phyloP scores from a whole-genome alignment of 1,284 basidiomycete genomes.

The Ustilago tritici region DNA sequence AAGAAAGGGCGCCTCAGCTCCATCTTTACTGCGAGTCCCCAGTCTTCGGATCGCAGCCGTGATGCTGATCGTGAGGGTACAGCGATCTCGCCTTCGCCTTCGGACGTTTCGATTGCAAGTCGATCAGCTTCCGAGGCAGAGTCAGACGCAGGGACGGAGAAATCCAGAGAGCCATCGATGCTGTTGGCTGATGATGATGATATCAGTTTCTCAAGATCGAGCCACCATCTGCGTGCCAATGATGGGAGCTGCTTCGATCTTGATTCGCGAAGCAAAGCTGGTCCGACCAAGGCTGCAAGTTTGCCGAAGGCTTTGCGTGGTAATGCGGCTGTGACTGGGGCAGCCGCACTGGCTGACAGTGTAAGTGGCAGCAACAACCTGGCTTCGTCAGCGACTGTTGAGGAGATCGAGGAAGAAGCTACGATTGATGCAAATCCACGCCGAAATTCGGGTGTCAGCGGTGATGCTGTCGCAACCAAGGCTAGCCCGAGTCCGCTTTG shows the following conservation, averaged over 20 bases:
- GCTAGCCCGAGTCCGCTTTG: constrained; percentile 6
- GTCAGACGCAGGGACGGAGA: constrained; percentile 15
- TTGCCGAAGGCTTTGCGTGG: not conserved
- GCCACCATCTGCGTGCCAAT: constrained; percentile 41
- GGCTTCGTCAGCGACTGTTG: not conserved
- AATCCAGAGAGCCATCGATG: constrained; percentile 55
- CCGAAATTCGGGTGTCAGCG: not conserved
- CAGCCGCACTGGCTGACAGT: not conserved
- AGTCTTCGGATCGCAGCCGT: constrained; percentile 16
- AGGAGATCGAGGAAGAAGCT: constrained; percentile 15
- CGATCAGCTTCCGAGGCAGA: constrained; percentile 15
- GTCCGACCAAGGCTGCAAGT: constrained; percentile 25
- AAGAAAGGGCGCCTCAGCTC: constrained; percentile 34
- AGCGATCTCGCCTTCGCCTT: constrained; percentile 23
- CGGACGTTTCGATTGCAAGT: constrained; percentile 19
- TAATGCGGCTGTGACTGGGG: not conserved
- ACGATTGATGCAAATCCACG: constrained; percentile 19
- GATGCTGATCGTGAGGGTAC: not conserved
- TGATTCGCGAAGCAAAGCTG: constrained; percentile 25
- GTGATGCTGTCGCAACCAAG: not conserved
- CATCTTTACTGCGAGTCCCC: constrained; percentile 41
- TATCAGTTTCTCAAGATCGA: constrained; percentile 27
- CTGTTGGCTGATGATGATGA: constrained; percentile 35
- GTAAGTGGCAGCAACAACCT: not conserved
- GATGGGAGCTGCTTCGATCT: constrained; percentile 59